These are phyloP conservation scores for Capillidium heterosporum DNA, from an alignment of 371 early-diverging fungal genomes.

Conservation along the genomic window DNA sequence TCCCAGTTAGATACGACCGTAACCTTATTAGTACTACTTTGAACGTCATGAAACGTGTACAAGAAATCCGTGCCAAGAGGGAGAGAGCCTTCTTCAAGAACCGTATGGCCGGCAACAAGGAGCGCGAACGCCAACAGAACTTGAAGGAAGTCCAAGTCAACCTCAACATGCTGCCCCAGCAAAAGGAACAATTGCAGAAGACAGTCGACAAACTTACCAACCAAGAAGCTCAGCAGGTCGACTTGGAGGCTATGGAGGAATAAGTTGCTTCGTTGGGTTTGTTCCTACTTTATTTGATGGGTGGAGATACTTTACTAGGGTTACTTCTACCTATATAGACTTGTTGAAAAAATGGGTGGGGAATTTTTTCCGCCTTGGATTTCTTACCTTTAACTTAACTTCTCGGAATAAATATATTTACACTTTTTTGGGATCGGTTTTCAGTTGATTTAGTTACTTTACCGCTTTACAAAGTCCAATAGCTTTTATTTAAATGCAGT, in stretches of 20 bases:
- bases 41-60: constrained; percentile 91
- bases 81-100: constrained; percentile 80
- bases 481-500: too few species aligned
- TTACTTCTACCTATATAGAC: too few species aligned
- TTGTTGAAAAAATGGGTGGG: too few species aligned
- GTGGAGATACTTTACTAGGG: too few species aligned
- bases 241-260: constrained; percentile 1
- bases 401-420: too few species aligned
- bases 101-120: constrained; percentile 58
- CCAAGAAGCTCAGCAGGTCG: background rate
- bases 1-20: constrained; percentile 92
- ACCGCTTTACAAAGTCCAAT: too few species aligned
- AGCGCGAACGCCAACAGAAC: constrained; percentile 51
- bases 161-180: constrained; percentile 63
- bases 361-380: too few species aligned
- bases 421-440: too few species aligned
- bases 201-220: constrained; percentile 33
- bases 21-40: constrained; percentile 86
- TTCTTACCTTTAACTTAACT: too few species aligned
- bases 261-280: background rate
- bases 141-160: constrained; percentile 60
- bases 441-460: too few species aligned
- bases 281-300: too few species aligned
- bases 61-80: constrained; percentile 77
- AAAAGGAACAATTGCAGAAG: constrained; percentile 28